Conservation (phyloP, 805 yeast genomes). For the Ogataea wickerhamii region DNA sequence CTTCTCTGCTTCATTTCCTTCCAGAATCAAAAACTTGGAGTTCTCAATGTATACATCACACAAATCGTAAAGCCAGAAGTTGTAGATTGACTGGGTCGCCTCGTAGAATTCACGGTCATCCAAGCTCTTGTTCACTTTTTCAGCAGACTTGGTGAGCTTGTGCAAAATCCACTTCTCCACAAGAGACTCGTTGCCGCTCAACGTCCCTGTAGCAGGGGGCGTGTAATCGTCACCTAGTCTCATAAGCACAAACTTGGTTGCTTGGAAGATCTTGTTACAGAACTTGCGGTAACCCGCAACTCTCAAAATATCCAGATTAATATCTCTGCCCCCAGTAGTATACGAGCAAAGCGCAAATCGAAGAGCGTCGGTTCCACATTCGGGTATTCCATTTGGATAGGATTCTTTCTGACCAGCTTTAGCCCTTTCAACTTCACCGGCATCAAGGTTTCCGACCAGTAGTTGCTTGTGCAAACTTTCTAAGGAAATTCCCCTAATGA, state of each 20-base stretch:
- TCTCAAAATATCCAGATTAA: constrained; percentile 90
- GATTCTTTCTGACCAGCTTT: constrained; percentile 81
- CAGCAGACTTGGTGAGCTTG: constrained; percentile 69
- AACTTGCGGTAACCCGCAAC: constrained; percentile 99
- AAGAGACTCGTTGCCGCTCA: constrained; percentile 78
- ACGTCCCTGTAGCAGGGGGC: constrained; percentile 63
- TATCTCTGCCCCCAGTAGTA: constrained; percentile 98
- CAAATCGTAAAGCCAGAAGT: constrained; percentile 89
- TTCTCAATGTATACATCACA: constrained; percentile 99
- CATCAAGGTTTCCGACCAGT: constrained; percentile 78
- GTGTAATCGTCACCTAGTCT: constrained; percentile 83
- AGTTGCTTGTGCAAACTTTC: constrained; percentile 77
- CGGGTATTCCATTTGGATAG: constrained; percentile 96
- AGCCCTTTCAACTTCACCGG: constrained; percentile 83
- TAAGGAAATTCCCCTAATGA: constrained; percentile 81
- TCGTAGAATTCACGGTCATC: constrained; percentile 88
- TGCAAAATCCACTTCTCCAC: constrained; percentile 97
- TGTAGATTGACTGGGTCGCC: constrained; percentile 82
- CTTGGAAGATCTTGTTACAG: constrained; percentile 99
- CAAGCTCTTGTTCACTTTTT: constrained; percentile 57
- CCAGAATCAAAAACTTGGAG: constrained; percentile 87
- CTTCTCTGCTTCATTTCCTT: constrained; percentile 82
- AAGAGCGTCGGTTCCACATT: constrained; percentile 98
- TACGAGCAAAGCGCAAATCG: constrained; percentile 98
- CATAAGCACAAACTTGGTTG: constrained; percentile 93